A percentile compares a stretch with the other conserved stretches of the same genome.
These are phyloP conservation scores for Rhodofomes roseus DNA, from an alignment of 1,284 basidiomycete genomes.

Conservation along the genomic window DNA sequence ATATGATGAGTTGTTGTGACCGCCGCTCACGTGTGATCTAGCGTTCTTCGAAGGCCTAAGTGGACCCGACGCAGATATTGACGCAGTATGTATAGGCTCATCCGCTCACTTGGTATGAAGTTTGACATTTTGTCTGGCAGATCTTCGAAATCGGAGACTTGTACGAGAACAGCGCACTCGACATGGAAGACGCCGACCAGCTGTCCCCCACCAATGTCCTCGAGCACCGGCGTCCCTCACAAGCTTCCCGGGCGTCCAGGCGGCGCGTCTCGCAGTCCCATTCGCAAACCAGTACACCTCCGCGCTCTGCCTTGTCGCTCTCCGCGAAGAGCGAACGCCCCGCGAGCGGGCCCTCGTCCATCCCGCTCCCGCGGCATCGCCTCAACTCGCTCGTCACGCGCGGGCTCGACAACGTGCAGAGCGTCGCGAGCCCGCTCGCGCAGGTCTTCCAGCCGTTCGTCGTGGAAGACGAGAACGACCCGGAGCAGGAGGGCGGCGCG, in stretches of 20 bases:
- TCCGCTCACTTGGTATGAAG: neutral
- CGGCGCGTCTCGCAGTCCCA: conserved; percentile 15
- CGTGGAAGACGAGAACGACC: conserved; percentile 42
- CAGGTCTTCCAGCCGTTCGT: conserved; percentile 69
- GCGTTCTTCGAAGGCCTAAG: conserved; percentile 73
- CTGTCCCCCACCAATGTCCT: conserved; percentile 22
- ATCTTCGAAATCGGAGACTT: conserved; percentile 66
- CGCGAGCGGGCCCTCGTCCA: conserved; percentile 6
- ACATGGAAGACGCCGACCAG: conserved; percentile 36
- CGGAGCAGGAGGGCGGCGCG: conserved; percentile 14
- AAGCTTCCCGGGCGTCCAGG: conserved; percentile 23
- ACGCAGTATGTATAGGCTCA: conserved; percentile 47
- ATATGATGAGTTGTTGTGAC: neutral
- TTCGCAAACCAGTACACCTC: conserved; percentile 14
- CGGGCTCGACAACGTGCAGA: conserved; percentile 38
- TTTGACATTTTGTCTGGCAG: conserved; percentile 28
- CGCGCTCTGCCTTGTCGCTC: conserved; percentile 4
- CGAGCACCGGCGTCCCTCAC: conserved; percentile 29
- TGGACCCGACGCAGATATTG: conserved; percentile 73
- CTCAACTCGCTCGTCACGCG: conserved; percentile 44
- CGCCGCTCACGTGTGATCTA: neutral
- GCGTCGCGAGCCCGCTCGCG: conserved; percentile 59
- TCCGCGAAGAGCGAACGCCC: conserved; percentile 16
- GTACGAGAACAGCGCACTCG: conserved; percentile 52
- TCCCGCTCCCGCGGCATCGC: conserved; percentile 36